Evolutionary conservation across 345 rosid genomes (phyloP).

Genomic region (Corymbia maculata): DNA sequence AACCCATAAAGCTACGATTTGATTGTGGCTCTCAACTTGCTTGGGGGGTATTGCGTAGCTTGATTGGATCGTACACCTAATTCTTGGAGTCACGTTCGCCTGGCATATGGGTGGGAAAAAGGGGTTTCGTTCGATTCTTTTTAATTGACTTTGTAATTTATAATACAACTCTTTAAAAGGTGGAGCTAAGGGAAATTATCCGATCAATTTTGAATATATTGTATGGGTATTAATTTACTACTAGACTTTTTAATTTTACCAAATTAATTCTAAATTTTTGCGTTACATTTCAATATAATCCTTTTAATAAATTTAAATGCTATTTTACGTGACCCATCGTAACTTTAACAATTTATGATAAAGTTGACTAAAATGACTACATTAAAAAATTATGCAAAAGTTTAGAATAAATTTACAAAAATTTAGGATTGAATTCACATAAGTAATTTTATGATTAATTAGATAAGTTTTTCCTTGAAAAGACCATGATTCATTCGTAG

Average conservation of each 20-base stretch:
- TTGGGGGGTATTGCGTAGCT: neutral
- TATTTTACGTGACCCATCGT: fast-evolving
- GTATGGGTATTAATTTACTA: neutral
- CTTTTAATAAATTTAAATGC: fast-evolving
- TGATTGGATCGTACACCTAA: neutral
- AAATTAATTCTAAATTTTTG: fast-evolving
- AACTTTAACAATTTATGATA: fast-evolving
- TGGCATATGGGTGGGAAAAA: neutral
- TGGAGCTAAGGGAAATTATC: neutral
- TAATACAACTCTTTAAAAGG: neutral
- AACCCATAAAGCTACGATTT: neutral
- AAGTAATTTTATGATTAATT: fast-evolving
- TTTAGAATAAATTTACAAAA: neutral
- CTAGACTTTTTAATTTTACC: fast-evolving
- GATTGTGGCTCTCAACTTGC: neutral
- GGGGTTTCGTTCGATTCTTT: neutral
- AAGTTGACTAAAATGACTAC: fast-evolving
- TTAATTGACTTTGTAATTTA: neutral
- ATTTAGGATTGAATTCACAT: neutral
- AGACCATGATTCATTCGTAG: neutral
- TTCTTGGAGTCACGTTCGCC: neutral
- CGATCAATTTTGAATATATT: neutral
- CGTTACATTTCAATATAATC: neutral
- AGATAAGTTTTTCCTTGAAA: neutral
- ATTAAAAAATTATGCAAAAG: neutral